Percentiles rank a stretch among this genome's conserved stretches.
phyloP scores from a whole-genome alignment of 2,329 filamentous ascomycete species.

The Fusarium napiforme region DNA sequence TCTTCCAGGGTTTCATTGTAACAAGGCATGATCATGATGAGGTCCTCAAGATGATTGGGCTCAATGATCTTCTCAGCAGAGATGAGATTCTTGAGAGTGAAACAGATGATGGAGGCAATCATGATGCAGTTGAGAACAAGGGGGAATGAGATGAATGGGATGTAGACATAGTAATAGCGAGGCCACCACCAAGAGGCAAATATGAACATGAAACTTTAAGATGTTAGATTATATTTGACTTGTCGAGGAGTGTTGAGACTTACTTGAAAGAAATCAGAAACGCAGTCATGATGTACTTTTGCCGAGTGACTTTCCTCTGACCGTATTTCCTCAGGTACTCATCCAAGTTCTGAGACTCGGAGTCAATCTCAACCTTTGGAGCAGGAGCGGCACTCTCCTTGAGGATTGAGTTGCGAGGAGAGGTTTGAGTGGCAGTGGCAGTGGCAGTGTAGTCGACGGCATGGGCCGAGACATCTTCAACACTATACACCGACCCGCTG shows the following conservation, averaged over 20 bases:
- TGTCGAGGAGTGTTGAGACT: not conserved
- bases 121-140: slow-evolving; percentile 42
- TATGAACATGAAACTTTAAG: slow-evolving; percentile 36
- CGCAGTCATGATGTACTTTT: slow-evolving; percentile 29
- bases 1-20: slow-evolving; percentile 57
- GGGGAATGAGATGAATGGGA: slow-evolving; percentile 44
- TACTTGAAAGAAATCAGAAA: slow-evolving; percentile 30
- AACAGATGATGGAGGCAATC: slow-evolving; percentile 37
- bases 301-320: slow-evolving; percentile 19
- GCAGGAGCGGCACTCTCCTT: not conserved
- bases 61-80: slow-evolving; percentile 30
- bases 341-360: slow-evolving; percentile 27
- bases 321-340: slow-evolving; percentile 21
- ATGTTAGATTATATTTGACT: not conserved
- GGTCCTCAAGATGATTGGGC: slow-evolving; percentile 44
- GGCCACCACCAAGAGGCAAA: slow-evolving; percentile 43
- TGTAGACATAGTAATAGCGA: slow-evolving; percentile 38
- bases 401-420: slow-evolving; percentile 4
- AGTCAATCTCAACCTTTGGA: slow-evolving; percentile 15
- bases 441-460: not conserved
- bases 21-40: slow-evolving; percentile 55
- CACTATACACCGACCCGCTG: not conserved
- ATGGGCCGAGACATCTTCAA: not conserved
- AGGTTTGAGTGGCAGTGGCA: slow-evolving; percentile 18
- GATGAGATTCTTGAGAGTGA: slow-evolving; percentile 27